phyloP scores from a whole-genome alignment of 768 basidiomycete genomes.

The Kwoniella pini region DNA sequence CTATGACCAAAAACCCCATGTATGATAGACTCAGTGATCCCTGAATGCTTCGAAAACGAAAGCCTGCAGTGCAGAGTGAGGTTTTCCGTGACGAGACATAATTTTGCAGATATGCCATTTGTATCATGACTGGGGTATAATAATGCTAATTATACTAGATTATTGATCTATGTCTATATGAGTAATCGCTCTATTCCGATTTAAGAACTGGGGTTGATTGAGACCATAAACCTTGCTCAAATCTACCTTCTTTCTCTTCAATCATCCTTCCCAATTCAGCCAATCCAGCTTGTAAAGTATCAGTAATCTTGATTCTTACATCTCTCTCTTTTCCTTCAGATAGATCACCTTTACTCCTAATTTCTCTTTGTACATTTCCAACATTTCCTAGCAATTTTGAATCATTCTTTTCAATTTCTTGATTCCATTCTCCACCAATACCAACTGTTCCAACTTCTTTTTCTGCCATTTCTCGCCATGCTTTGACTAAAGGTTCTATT shows the following conservation, averaged over 20 bases:
- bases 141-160: not conserved
- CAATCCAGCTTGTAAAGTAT: conserved; percentile 56
- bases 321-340: conserved; percentile 52
- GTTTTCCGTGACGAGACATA: too few relatives aligned
- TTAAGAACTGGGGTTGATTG: conserved; percentile 21
- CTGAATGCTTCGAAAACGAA: not conserved
- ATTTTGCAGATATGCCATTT: not conserved
- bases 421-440: conserved; percentile 22
- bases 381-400: conserved; percentile 42
- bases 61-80: too few relatives aligned
- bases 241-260: conserved; percentile 46
- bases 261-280: conserved; percentile 43
- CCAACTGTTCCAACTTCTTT: conserved; percentile 34
- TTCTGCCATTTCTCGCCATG: conserved; percentile 42
- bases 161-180: not conserved
- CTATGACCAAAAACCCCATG: not conserved
- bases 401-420: conserved; percentile 50
- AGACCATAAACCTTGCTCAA: conserved; percentile 45
- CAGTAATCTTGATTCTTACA: conserved; percentile 63
- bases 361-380: conserved; percentile 35
- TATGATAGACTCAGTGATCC: not conserved
- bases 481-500: conserved; percentile 47
- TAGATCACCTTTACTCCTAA: conserved; percentile 33
- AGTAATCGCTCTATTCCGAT: too few relatives aligned
- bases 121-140: too few relatives aligned